A percentile compares a stretch with the other conserved stretches of the same genome.
Conservation (phyloP, 768 basidiomycete genomes). For the Kwoniella sp. region DNA sequence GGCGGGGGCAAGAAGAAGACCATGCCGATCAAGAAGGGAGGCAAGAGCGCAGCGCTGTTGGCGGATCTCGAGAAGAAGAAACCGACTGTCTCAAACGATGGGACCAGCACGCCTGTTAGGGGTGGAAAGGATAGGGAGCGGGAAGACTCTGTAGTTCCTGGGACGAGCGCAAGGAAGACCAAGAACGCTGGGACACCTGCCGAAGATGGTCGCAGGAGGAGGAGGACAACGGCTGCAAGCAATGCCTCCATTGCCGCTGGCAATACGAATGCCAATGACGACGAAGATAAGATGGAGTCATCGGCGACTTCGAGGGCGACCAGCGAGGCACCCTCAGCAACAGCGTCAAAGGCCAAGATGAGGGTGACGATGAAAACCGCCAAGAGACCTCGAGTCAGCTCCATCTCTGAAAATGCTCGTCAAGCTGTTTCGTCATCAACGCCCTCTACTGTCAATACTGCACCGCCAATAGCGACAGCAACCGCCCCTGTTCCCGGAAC, state of each 20-base stretch:
- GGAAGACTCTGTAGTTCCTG: constrained; percentile 19
- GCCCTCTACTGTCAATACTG: background rate
- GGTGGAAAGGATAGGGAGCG: constrained; percentile 8
- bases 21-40: constrained; percentile 43
- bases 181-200: background rate
- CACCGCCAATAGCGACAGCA: background rate
- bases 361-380: constrained; percentile 31
- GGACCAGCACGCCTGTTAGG: constrained; percentile 23
- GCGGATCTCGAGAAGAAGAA: constrained; percentile 41
- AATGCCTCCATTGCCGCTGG: background rate
- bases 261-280: constrained; percentile 8
- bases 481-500: background rate
- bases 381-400: constrained; percentile 41
- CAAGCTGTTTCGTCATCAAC: background rate
- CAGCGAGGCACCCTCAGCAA: constrained; percentile 25
- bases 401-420: constrained; percentile 16
- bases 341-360: constrained; percentile 24
- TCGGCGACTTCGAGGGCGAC: constrained; percentile 23
- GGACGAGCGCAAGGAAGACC: constrained; percentile 19
- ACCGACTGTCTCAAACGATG: constrained; percentile 26
- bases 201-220: constrained; percentile 7
- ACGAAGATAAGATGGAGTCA: constrained; percentile 17
- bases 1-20: constrained; percentile 35
- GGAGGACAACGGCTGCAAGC: constrained; percentile 10
- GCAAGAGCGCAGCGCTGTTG: constrained; percentile 41